Percentiles rank a stretch among this genome's conserved stretches.
phyloP scores from a whole-genome alignment of 2,329 filamentous ascomycete species.

The Ilyonectria robusta region DNA sequence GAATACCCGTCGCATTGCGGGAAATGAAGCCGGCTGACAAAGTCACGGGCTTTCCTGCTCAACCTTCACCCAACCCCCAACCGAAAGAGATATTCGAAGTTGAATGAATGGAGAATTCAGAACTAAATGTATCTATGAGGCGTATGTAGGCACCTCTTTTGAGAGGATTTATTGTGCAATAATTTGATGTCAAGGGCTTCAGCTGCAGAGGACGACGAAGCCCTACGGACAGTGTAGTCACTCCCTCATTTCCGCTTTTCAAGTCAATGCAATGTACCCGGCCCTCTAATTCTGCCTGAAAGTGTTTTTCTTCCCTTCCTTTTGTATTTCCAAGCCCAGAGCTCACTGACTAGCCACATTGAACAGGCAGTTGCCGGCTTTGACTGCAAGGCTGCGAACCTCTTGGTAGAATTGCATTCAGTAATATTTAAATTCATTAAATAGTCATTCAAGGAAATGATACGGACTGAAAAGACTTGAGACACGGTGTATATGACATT shows the following conservation, averaged over 20 bases:
- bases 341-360: too few relatives aligned
- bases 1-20: constrained; percentile 5
- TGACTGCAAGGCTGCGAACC: too few relatives aligned
- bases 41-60: neutral
- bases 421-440: neutral
- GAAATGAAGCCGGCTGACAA: neutral
- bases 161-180: neutral
- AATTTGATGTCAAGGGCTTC: neutral
- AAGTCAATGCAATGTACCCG: too few relatives aligned
- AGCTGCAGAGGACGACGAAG: neutral
- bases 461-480: neutral
- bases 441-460: neutral
- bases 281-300: too few relatives aligned
- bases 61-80: neutral
- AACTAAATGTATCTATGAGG: neutral
- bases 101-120: neutral
- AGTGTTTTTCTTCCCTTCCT: too few relatives aligned
- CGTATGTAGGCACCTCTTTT: neutral
- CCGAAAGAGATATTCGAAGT: neutral
- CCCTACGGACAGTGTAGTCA: neutral
- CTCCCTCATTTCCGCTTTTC: too few relatives aligned
- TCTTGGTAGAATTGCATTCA: neutral
- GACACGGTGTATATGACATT: neutral
- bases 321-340: too few relatives aligned
- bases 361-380: too few relatives aligned